phyloP scores from a whole-genome alignment of 192 early-diverging fungal genomes.

The Radiomyces spectabilis region DNA sequence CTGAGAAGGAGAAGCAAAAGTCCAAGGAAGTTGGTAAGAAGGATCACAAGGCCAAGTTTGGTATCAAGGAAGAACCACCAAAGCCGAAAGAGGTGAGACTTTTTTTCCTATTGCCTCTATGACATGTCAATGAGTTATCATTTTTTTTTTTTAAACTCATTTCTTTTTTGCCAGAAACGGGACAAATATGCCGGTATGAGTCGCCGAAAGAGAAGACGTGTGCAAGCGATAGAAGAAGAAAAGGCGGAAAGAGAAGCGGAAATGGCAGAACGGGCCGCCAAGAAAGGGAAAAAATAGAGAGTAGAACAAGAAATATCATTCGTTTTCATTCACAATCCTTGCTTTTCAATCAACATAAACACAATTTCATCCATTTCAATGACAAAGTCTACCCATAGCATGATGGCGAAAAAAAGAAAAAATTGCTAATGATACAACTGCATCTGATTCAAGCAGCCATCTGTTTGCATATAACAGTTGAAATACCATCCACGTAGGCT shows the following conservation, averaged over 20 bases:
- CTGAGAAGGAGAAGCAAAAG: slow-evolving; percentile 61
- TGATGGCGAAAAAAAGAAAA: background rate
- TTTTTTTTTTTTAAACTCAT: slow-evolving; percentile 3
- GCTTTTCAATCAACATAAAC: background rate
- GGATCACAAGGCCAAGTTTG: slow-evolving; percentile 14
- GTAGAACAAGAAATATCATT: background rate
- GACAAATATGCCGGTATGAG: slow-evolving; percentile 44
- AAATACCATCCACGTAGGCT: no score
- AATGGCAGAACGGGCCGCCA: slow-evolving; percentile 29
- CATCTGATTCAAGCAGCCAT: no score
- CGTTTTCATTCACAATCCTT: background rate
- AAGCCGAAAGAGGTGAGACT: slow-evolving; percentile 21
- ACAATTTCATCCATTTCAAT: background rate
- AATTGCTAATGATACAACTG: background rate
- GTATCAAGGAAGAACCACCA: slow-evolving; percentile 3
- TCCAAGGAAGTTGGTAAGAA: slow-evolving; percentile 42
- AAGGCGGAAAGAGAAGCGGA: slow-evolving; percentile 33
- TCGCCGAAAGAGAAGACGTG: slow-evolving; percentile 35
- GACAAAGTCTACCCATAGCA: background rate
- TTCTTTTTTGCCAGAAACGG: slow-evolving; percentile 20
- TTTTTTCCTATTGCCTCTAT: background rate
- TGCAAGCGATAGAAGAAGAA: slow-evolving; percentile 35
- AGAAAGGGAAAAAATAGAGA: slow-evolving; percentile 40
- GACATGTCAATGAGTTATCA: background rate
- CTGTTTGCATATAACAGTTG: no score